Percentiles rank a stretch among this genome's conserved stretches.
Evolutionary conservation across 768 basidiomycete species (phyloP).

Genomic region (Dictyophora rubrovolvata): DNA sequence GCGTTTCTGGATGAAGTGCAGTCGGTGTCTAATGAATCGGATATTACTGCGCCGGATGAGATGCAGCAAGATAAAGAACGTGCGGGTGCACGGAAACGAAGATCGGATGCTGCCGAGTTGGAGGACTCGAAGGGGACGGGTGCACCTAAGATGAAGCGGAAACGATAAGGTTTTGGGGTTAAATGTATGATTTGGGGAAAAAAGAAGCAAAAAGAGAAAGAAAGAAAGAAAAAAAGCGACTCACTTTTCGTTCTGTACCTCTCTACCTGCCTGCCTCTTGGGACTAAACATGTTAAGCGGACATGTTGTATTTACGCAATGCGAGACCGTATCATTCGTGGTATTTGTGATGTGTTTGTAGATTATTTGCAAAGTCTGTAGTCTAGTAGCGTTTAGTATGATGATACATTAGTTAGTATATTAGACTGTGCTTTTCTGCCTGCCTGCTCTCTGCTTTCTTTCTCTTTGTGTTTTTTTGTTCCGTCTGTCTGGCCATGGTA

Average conservation of each 20-base stretch:
- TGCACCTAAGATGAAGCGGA: too few species aligned
- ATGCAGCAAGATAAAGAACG: neutral
- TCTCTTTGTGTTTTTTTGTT: too few species aligned
- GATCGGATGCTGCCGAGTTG: neutral
- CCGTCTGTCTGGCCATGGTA: too few species aligned
- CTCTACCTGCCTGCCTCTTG: neutral
- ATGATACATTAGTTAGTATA: too few species aligned
- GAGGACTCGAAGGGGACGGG: too few species aligned
- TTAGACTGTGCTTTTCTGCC: too few species aligned
- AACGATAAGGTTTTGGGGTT: too few species aligned
- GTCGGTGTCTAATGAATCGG: conserved; percentile 8
- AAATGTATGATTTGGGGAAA: too few species aligned
- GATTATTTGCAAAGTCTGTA: neutral
- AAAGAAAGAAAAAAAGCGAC: neutral
- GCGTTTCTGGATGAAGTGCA: conserved; percentile 8
- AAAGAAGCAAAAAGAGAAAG: neutral
- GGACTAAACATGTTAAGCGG: neutral
- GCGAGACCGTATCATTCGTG: neutral
- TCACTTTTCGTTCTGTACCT: neutral
- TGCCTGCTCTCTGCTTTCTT: too few species aligned
- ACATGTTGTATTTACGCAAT: neutral
- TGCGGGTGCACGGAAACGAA: neutral
- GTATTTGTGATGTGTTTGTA: neutral
- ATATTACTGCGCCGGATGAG: neutral
- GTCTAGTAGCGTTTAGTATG: neutral